Evolutionary conservation across 306 rosid species (phyloP).

Genomic region (Quercus ilex): DNA sequence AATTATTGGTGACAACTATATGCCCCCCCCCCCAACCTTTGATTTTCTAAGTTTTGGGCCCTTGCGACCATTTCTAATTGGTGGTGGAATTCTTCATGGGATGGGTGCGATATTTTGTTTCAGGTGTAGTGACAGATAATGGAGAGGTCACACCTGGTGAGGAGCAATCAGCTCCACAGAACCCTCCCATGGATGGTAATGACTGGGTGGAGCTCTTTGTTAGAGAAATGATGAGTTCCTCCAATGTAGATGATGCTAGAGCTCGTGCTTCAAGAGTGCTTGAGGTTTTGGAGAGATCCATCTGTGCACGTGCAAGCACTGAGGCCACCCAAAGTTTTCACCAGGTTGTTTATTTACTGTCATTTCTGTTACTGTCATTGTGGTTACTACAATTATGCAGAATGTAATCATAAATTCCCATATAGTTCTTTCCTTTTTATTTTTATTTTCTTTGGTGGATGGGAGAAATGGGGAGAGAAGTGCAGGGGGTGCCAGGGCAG

Average conservation of each 20-base stretch:
- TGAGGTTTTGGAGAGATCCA: constrained; percentile 72
- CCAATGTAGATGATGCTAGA: constrained; percentile 75
- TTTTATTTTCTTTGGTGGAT: not conserved
- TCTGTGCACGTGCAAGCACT: constrained; percentile 47
- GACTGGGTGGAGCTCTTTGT: constrained; percentile 88
- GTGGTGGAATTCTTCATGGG: not conserved
- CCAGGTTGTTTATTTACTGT: constrained; percentile 38
- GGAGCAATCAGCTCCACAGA: constrained; percentile 24
- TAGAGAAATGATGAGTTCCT: constrained; percentile 75
- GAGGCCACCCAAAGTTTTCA: constrained; percentile 54
- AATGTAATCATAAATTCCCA: not conserved
- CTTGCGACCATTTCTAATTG: not conserved
- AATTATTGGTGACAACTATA: not conserved
- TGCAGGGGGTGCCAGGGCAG: not conserved
- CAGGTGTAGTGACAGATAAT: constrained; percentile 33
- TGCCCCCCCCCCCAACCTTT: not conserved
- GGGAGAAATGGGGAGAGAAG: not conserved
- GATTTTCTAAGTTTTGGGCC: not conserved
- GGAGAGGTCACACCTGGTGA: constrained; percentile 39
- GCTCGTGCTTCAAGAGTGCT: constrained; percentile 76
- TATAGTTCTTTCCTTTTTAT: not conserved
- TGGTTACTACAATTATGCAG: not conserved
- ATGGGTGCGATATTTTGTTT: constrained; percentile 7
- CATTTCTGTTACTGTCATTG: not conserved
- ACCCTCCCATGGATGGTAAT: constrained; percentile 52